Percentiles rank a stretch among this genome's conserved stretches.
These are phyloP conservation scores for Colletotrichum cuscutae DNA, from an alignment of 2,329 filamentous ascomycete species.

Conservation along the genomic window DNA sequence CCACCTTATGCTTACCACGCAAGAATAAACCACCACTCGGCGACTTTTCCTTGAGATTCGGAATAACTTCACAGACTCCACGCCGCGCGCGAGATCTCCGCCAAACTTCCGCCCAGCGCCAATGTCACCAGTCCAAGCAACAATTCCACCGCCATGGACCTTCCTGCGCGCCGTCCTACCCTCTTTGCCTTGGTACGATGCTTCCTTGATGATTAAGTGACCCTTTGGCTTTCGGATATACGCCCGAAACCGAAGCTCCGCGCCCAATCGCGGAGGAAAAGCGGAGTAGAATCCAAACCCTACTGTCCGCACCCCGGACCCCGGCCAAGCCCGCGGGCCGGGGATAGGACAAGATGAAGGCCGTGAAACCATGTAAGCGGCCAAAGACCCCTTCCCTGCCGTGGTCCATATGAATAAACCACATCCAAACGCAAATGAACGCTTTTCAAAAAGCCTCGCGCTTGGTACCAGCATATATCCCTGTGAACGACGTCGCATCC, in stretches of 20 bases:
- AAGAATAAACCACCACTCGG: not conserved
- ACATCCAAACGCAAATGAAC: conserved; percentile 12
- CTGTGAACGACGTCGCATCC: not conserved
- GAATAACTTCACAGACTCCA: not conserved
- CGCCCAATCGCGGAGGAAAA: conserved; percentile 2
- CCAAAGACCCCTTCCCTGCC: not conserved
- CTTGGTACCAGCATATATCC: conserved; percentile 7
- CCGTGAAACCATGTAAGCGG: not conserved
- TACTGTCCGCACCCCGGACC: conserved; percentile 1
- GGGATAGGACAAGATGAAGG: not conserved
- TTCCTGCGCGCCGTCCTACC: not conserved
- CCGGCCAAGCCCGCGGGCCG: not conserved
- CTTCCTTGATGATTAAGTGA: not conserved
- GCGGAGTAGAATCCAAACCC: not conserved
- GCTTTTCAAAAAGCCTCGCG: conserved; percentile 5
- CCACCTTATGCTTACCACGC: not conserved
- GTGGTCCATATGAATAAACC: not conserved
- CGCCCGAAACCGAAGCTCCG: not conserved
- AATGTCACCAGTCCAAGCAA: too few species aligned
- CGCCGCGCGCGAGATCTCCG: not conserved
- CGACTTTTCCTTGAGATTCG: not conserved
- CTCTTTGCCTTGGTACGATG: not conserved
- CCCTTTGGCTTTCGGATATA: not conserved
- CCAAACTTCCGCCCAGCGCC: not conserved
- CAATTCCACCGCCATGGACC: not conserved